Percentiles rank a stretch among this genome's conserved stretches.
phyloP scores from a whole-genome alignment of 371 early-diverging fungal species.

The Rhizopus delemar region DNA sequence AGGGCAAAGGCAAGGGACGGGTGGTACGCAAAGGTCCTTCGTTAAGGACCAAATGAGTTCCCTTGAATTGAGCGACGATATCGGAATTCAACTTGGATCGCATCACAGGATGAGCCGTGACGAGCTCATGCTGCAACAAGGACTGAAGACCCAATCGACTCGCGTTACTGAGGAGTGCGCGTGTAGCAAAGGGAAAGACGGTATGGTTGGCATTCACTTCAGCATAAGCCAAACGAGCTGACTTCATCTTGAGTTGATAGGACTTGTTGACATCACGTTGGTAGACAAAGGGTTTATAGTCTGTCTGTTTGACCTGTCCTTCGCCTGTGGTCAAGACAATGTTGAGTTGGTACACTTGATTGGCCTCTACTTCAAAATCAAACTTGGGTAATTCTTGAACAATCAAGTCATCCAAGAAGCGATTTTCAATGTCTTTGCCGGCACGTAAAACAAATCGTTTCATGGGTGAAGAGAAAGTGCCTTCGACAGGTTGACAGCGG shows the following conservation, averaged over 20 bases:
- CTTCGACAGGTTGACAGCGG: slow-evolving; percentile 85
- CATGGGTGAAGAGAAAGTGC: slow-evolving; percentile 83
- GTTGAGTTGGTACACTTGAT: slow-evolving; percentile 84
- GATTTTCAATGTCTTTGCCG: slow-evolving; percentile 82
- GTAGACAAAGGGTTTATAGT: slow-evolving; percentile 80
- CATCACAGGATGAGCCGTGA: slow-evolving; percentile 76
- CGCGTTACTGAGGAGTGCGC: slow-evolving; percentile 73
- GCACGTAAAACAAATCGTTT: slow-evolving; percentile 83
- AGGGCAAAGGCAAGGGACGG: slow-evolving; percentile 58
- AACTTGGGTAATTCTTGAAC: slow-evolving; percentile 57
- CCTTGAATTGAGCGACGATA: slow-evolving; percentile 83
- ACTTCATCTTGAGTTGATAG: slow-evolving; percentile 85
- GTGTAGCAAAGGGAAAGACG: slow-evolving; percentile 82
- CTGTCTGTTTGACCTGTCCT: slow-evolving; percentile 68
- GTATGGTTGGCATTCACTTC: slow-evolving; percentile 75
- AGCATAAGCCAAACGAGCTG: slow-evolving; percentile 74
- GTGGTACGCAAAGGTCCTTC: slow-evolving; percentile 78
- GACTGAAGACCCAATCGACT: slow-evolving; percentile 88
- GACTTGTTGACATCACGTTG: slow-evolving; percentile 76
- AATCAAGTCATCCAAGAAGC: slow-evolving; percentile 71
- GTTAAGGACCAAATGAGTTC: slow-evolving; percentile 80
- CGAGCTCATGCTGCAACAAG: slow-evolving; percentile 70
- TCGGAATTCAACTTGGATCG: slow-evolving; percentile 62
- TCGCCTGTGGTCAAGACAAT: slow-evolving; percentile 82
- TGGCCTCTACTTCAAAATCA: slow-evolving; percentile 74